These are phyloP conservation scores for Daldinia sp. DNA, from an alignment of 2,329 filamentous ascomycete species.

Conservation along the genomic window DNA sequence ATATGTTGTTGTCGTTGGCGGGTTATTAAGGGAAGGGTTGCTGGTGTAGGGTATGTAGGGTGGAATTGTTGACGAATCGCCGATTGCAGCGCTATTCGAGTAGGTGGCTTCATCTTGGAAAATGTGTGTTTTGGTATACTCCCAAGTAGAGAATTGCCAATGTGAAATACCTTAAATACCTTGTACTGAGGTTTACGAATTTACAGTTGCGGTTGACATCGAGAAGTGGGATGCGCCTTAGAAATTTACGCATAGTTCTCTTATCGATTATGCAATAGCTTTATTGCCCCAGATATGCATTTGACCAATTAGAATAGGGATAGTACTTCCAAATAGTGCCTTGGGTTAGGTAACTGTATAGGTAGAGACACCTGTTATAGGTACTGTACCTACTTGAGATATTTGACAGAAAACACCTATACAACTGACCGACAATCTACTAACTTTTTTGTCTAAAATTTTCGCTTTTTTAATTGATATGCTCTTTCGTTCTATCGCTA, in stretches of 20 bases:
- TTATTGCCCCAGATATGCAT: conserved; percentile 1
- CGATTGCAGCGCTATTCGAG: conserved; percentile 56
- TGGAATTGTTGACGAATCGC: conserved; percentile 46
- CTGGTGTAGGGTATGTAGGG: conserved; percentile 44
- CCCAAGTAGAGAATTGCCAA: background rate
- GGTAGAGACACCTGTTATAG: no score
- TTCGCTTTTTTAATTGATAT: conserved; percentile 36
- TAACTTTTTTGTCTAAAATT: background rate
- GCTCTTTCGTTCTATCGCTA: conserved; percentile 33
- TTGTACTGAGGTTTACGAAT: background rate
- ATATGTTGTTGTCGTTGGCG: conserved; percentile 44
- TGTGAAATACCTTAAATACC: no score
- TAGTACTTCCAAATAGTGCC: background rate
- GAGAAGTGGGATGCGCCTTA: background rate
- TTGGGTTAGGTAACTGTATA: background rate
- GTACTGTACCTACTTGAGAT: no score
- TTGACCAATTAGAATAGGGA: conserved; percentile 14
- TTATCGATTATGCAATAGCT: conserved; percentile 41
- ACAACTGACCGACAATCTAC: background rate
- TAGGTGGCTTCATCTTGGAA: conserved; percentile 57
- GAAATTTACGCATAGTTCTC: conserved; percentile 24
- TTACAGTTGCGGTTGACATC: conserved; percentile 18
- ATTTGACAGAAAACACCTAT: background rate
- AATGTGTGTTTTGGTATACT: background rate
- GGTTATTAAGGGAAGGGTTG: conserved; percentile 38